Evolutionary conservation across 768 basidiomycete species (phyloP), one percentile per base, ranked within the genome.

Genomic region (Pulveroboletus sp.): DNA sequence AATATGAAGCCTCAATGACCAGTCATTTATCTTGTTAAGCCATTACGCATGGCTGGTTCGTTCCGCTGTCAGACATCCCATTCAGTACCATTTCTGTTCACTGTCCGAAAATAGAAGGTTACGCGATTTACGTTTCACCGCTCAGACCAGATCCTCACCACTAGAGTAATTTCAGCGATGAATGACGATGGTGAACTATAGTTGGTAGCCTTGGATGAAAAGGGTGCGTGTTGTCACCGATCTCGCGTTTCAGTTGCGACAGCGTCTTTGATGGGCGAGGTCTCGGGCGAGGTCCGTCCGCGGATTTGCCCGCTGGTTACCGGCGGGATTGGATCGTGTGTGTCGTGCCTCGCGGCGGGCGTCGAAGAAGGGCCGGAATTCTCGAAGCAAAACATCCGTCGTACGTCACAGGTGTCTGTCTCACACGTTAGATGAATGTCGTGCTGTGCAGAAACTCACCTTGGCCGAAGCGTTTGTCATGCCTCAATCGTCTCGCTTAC

Each of bases 1-100:
- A 55, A 75, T 72, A 56, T 70, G 82, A 82, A 84, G 76, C 77
- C 54, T 63, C 58, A 68, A 76, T 82, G 83, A 78, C 81, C 73
- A 48, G 63, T 65, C 70, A 63, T 57, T 61, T 37, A 29, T 26
- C 44, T 37, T 44, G 43, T 27, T 17, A 12, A 47, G 43, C 44
- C 29, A 19, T 40, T 43, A 19, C 39, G 51, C 61, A 44, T 58
- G 72, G 63, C 69, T 63, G 78, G 83, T 72, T 85, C 83, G 83
- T 85, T 85, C 83, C 73, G 81, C 71, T 85, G 83, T 82, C 83
- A 65, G 56, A 74, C 68, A 75, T 42, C 12, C 5, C 26, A 19
- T 42, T 30, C 20, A 23, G 16, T 22, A 30, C 42, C 24, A 9
- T 41, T 37, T 12, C 22, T 29, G 10, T 47, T 39, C 22, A 14